Conservation (phyloP, 2,329 filamentous ascomycete genomes). For the Acephala macrosclerotiorum region DNA sequence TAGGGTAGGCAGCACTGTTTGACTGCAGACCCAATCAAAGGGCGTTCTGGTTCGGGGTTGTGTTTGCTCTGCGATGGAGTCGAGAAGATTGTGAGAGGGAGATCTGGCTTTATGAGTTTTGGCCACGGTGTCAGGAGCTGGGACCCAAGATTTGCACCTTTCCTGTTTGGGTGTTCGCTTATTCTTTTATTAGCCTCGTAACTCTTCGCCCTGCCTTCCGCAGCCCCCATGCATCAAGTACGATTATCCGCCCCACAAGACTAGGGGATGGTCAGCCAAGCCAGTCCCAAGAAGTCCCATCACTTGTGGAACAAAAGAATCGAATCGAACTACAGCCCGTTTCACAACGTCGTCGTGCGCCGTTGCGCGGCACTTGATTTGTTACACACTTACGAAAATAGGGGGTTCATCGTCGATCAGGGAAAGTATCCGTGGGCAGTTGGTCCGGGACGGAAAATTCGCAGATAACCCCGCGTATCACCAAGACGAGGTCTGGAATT, state of each 20-base stretch:
- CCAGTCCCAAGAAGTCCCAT: not conserved
- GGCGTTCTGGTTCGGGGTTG: not conserved
- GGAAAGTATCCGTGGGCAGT: not conserved
- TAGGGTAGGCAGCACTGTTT: slow-evolving; percentile 12
- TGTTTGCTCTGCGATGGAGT: not conserved
- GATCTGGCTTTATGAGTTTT: slow-evolving; percentile 30
- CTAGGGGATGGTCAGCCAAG: not conserved
- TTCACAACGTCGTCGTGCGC: slow-evolving; percentile 7
- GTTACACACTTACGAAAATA: slow-evolving; percentile 13
- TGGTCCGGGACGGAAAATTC: slow-evolving; percentile 10
- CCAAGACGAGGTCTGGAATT: slow-evolving; percentile 4
- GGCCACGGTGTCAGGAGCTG: slow-evolving; percentile 33
- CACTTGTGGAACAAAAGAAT: slow-evolving; percentile 14
- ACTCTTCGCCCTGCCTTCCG: slow-evolving; percentile 4
- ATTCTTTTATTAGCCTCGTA: slow-evolving; percentile 7
- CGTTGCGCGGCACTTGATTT: slow-evolving; percentile 12
- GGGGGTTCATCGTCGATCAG: not conserved
- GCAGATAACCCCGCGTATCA: slow-evolving; percentile 6
- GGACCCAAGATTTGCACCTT: slow-evolving; percentile 11
- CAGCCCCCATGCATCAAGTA: slow-evolving; percentile 3
- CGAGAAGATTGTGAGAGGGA: slow-evolving; percentile 21
- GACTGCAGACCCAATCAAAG: slow-evolving; percentile 10
- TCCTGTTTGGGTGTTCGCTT: not conserved
- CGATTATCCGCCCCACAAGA: not conserved
- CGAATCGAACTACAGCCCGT: slow-evolving; percentile 9